Base-by-base conservation (phyloP, 768 basidiomycete species). In the Tylopilus vinaceipallidus region DNA sequence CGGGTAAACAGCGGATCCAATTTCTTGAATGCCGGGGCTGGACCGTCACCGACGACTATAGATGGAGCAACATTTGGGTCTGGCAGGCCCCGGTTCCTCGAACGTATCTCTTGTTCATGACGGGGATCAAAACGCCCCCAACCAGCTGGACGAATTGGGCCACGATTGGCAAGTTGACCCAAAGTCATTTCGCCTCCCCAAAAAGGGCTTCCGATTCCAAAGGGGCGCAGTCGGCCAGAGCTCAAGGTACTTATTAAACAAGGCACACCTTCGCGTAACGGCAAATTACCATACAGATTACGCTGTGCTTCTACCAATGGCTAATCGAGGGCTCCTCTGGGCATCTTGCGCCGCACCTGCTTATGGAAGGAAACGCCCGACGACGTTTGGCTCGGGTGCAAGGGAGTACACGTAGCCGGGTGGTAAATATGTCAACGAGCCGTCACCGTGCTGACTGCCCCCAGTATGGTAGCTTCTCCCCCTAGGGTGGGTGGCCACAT, bases 51-150 rank as follows among this genome's bases (percentile, higher is more conserved):
- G 49, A 51, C 22, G 27, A 29, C 30, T 47, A 16, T 19, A 36
- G 23, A 30, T 26, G 30, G 48, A 24, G 30, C n/a, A n/a, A 22
- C 9, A 34, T 53, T 17, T 20, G 26, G 41, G 17, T 49, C 19
- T 27, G 35, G 53, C 36, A 42, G 20, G 24, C 30, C 37, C 43
- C 44, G 35, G 53, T 47, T 34, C 53, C 53, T 58, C 54, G 49
- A 41, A 26, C 6, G 12, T 12, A 29, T 42, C 36, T 46, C 30
- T 20, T 20, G 9, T 34, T 16, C 17, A 50, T n/a, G 55, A 61
- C 61, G 61, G 61, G 59, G 61, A 62, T 64, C 60, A 61, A 42
- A 51, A 42, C n/a, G n/a, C n/a, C n/a, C n/a, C n/a, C n/a, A n/a
- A n/a, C n/a, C n/a, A n/a, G 24, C 42, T 36, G 16, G 30, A 29